Evolutionary conservation across 2,329 filamentous ascomycete genomes (phyloP), one percentile per base, ranked within the genome.

Genomic region (Colletotrichum musicola): DNA sequence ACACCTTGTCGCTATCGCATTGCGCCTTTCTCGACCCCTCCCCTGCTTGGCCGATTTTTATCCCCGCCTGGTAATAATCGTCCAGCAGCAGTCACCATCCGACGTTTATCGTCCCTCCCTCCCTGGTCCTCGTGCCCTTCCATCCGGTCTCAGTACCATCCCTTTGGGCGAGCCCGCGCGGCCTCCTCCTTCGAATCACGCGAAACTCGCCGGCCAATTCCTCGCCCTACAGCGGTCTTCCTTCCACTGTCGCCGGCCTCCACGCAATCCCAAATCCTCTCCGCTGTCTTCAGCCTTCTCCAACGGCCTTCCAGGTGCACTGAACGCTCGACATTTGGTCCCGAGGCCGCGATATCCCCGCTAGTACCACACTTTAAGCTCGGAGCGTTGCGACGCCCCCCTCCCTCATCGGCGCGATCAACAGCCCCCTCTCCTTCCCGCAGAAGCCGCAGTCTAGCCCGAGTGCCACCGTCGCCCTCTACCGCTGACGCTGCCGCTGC

Each of bases 301-400:
- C 30, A 35, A 35, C 30, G 30, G 30, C 4, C 22, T 2, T 25
- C 22, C 22, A 25, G 22, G 4, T 38, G 22, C 6, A 16, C 27
- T 30, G 30, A 53, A 42, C 58, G 22, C 47, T 27, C 30, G 47
- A 13, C 47, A 22, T 27, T 20, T 25, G 20, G 27, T 20, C 22
- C 20, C 44, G 53, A 55, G 25, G 46, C 65, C 9, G 50, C 65
- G 55, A 68, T 65, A 68, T n/a, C 46, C 62, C 62, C 42, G 50
- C 54, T 30, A 65, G 62, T 18, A 30, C 65, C 62, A 65, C 35
- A 60, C 35, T 61, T 68, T 65, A 61, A 65, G 65, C 62, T 68
- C 62, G 27, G 50, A 25, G 27, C 50, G n/a, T 49, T 68, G 65
- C 62, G 65, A 68, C 65, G 55, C 61, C 20, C 60, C 60, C 60